Evolutionary conservation across 176 grass and related monocot species (phyloP).

Genomic region (Oryza coarctata): DNA sequence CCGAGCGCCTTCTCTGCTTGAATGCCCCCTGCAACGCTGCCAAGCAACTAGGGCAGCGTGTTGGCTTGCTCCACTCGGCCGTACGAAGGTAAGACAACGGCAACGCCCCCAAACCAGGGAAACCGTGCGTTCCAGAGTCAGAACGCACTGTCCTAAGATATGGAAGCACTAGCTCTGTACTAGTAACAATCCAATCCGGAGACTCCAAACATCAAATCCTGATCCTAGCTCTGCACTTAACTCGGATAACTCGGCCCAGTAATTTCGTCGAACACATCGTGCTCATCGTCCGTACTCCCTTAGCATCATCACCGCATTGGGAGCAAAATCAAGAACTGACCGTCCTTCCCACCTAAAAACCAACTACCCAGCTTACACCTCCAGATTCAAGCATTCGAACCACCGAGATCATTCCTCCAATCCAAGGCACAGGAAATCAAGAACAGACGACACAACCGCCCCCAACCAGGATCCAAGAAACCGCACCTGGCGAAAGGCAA

Average conservation of each 20-base stretch:
- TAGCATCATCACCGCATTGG: neutral
- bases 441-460: neutral
- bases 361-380: neutral
- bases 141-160: too few species aligned
- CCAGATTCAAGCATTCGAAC: neutral
- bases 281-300: neutral
- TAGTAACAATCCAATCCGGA: neutral
- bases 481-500: neutral
- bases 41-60: too few species aligned
- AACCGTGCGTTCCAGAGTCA: too few species aligned
- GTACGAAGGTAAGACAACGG: too few species aligned
- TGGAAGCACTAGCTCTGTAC: neutral
- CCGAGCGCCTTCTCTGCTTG: neutral
- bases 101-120: too few species aligned
- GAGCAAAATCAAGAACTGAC: neutral
- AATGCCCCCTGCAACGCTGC: too few species aligned
- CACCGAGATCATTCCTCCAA: neutral
- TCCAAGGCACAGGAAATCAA: neutral
- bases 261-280: conserved; percentile 6
- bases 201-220: neutral
- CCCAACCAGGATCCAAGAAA: neutral
- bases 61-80: too few species aligned
- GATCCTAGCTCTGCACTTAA: neutral
- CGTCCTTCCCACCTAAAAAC: neutral
- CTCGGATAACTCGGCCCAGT: neutral